Percentiles rank a stretch among this genome's conserved stretches.
Evolutionary conservation across 192 early-diverging fungal species (phyloP).

Genomic region (Mycoemilia scoparia): DNA sequence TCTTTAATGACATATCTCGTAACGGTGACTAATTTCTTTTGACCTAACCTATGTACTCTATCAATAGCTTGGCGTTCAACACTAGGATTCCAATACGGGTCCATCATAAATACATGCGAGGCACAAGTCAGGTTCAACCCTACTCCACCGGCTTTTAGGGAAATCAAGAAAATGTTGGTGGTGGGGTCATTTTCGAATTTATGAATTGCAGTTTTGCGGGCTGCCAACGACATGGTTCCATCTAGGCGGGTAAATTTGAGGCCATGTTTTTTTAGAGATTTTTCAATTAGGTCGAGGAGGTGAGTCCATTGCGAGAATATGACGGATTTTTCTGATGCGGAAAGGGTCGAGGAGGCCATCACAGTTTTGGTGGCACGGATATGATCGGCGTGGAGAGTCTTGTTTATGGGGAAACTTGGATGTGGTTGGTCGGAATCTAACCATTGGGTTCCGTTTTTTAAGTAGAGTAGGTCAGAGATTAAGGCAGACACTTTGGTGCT

Average conservation of each 20-base stretch:
- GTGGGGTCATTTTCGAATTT: conserved; percentile 43
- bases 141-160: conserved; percentile 47
- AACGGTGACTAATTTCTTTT: conserved; percentile 40
- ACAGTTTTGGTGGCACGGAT: too few relatives aligned
- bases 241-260: conserved; percentile 58
- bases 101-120: conserved; percentile 48
- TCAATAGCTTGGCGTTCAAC: conserved; percentile 67
- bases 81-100: conserved; percentile 64
- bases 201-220: conserved; percentile 40
- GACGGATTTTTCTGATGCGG: conserved; percentile 71
- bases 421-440: too few relatives aligned
- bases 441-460: too few relatives aligned
- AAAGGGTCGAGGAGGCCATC: too few relatives aligned
- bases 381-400: too few relatives aligned
- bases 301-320: conserved; percentile 91
- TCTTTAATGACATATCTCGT: conserved; percentile 45
- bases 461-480: too few relatives aligned
- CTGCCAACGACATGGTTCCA: conserved; percentile 44
- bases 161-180: conserved; percentile 42
- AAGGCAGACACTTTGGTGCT: too few relatives aligned
- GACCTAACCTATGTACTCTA: conserved; percentile 64
- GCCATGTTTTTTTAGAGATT: conserved; percentile 29
- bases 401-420: too few relatives aligned
- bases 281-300: conserved; percentile 59
- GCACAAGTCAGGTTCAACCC: conserved; percentile 65